Evolutionary conservation across 2,329 filamentous ascomycete genomes (phyloP).

Genomic region (Helminthosporium solani): DNA sequence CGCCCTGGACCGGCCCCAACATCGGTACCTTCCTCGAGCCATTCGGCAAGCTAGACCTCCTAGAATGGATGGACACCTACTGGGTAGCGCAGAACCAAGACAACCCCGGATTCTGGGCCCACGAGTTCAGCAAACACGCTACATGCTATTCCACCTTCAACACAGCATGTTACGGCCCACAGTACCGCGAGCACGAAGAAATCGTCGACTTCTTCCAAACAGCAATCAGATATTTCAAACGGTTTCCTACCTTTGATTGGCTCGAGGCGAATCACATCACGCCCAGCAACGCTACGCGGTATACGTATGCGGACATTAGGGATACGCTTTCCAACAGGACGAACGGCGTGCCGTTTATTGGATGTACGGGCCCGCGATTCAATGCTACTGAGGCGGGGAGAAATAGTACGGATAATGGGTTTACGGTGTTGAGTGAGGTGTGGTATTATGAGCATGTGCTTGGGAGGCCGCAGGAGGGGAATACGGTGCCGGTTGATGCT

Average conservation of each 20-base stretch:
- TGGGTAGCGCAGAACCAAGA: constrained; percentile 61
- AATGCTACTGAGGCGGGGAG: constrained; percentile 61
- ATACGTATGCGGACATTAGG: constrained; percentile 57
- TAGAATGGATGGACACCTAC: constrained; percentile 66
- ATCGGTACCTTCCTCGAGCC: constrained; percentile 61
- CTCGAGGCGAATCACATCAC: constrained; percentile 55
- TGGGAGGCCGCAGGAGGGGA: constrained; percentile 57
- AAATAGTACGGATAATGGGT: constrained; percentile 57
- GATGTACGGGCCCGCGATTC: constrained; percentile 61
- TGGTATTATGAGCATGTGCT: constrained; percentile 67
- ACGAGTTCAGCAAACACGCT: constrained; percentile 68
- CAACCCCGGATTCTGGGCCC: constrained; percentile 64
- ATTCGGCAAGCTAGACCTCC: constrained; percentile 60
- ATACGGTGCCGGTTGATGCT: constrained; percentile 51
- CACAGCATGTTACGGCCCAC: constrained; percentile 62
- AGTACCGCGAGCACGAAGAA: constrained; percentile 58
- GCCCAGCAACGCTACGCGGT: constrained; percentile 60
- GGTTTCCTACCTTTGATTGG: constrained; percentile 62
- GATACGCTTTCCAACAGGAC: constrained; percentile 51
- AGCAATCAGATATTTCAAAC: constrained; percentile 57
- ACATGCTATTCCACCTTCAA: constrained; percentile 69
- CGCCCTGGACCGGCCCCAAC: constrained; percentile 58
- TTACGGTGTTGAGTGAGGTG: constrained; percentile 60
- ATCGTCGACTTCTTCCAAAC: constrained; percentile 66
- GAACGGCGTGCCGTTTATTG: constrained; percentile 60